Percentiles rank a stretch among this genome's conserved stretches.
Conservation (phyloP, 2,329 filamentous ascomycete species). For the Pseudogymnoascus sp. region DNA sequence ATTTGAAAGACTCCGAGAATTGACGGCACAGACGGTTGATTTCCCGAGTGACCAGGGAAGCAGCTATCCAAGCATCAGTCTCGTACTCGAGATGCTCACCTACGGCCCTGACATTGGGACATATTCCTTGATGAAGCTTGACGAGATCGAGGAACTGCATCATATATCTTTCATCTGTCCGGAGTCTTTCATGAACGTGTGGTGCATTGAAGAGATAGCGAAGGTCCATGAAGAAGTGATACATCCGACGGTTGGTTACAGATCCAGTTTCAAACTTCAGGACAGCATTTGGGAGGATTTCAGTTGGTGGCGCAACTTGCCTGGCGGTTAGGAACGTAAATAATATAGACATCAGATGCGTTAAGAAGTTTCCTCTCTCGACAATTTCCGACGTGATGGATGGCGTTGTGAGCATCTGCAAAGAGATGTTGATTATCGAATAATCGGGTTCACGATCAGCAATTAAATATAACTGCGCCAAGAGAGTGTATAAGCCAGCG, state of each 20-base stretch:
- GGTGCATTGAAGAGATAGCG: constrained; percentile 84
- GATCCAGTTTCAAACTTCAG: constrained; percentile 91
- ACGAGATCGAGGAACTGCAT: constrained; percentile 93
- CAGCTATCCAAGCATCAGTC: constrained; percentile 95
- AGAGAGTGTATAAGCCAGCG: constrained; percentile 84
- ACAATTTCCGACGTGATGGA: constrained; percentile 96
- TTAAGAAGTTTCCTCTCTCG: constrained; percentile 90
- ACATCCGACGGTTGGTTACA: constrained; percentile 90
- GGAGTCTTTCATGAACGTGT: constrained; percentile 78
- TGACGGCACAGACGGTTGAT: constrained; percentile 89
- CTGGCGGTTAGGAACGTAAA: constrained; percentile 96
- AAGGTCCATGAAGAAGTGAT: constrained; percentile 94
- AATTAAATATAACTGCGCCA: constrained; percentile 91
- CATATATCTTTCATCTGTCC: constrained; percentile 78
- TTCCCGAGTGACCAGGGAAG: constrained; percentile 86
- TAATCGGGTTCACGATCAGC: constrained; percentile 95
- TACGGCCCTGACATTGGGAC: constrained; percentile 83
- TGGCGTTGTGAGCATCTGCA: constrained; percentile 94
- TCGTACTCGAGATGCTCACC: constrained; percentile 98
- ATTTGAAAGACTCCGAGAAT: constrained; percentile 78
- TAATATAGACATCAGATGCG: constrained; percentile 87
- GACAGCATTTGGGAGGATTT: constrained; percentile 78
- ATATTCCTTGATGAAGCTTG: constrained; percentile 94
- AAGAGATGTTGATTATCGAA: constrained; percentile 93
- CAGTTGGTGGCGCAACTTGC: constrained; percentile 88